Conservation (phyloP, 352 stramenopile genomes). For the Blastocystis sp. region DNA sequence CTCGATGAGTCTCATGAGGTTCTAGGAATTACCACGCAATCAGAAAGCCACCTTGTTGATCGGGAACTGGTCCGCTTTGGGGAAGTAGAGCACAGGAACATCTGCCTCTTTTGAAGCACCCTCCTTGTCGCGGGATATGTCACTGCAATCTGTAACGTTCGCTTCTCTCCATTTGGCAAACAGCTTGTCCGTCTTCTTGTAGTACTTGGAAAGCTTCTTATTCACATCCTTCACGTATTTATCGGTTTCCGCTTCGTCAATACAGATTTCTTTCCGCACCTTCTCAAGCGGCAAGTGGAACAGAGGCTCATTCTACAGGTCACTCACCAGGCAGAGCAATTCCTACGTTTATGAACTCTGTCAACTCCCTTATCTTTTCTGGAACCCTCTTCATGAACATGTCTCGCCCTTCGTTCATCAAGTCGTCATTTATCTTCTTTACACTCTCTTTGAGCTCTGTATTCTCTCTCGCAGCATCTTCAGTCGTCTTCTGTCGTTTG, state of each 20-base stretch:
- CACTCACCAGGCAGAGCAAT: neutral
- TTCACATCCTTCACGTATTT: neutral
- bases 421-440: neutral
- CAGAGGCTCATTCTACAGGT: slow-evolving; percentile 28
- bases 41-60: slow-evolving; percentile 10
- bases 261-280: neutral
- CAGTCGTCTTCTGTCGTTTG: neutral
- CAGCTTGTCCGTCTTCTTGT: slow-evolving; percentile 15
- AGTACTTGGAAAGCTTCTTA: slow-evolving; percentile 24
- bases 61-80: slow-evolving; percentile 17
- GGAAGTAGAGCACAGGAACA: neutral
- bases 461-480: neutral
- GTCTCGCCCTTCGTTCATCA: neutral
- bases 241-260: neutral
- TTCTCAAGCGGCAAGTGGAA: neutral
- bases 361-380: slow-evolving; percentile 1
- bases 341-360: slow-evolving; percentile 7
- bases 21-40: neutral
- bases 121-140: neutral
- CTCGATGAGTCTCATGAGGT: neutral
- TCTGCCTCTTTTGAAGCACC: neutral
- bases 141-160: neutral
- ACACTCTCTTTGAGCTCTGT: neutral
- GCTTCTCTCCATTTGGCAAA: slow-evolving; percentile 58
- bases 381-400: slow-evolving; percentile 8